A percentile compares a stretch with the other conserved stretches of the same genome.
Conservation (phyloP, 2,329 filamentous ascomycete species). For the Dendryphion nanum region DNA sequence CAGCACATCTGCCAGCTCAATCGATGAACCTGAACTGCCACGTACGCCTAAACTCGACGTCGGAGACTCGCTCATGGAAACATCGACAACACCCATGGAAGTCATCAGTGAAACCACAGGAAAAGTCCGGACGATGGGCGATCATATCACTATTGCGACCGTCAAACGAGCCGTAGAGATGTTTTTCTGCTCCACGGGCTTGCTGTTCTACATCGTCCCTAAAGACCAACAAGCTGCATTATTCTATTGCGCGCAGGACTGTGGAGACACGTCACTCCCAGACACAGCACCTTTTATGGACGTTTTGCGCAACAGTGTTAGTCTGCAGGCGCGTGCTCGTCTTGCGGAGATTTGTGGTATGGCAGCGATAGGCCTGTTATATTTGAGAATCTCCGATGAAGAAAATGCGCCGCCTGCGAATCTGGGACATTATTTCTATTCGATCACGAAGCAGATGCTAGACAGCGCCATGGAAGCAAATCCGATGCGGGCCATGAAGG, state of each 20-base stretch:
- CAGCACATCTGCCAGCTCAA: neutral
- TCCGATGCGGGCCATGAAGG: slow-evolving; percentile 18
- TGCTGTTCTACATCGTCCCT: slow-evolving; percentile 15
- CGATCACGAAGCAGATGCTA: slow-evolving; percentile 12
- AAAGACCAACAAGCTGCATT: slow-evolving; percentile 8
- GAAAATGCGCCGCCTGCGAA: slow-evolving; percentile 7
- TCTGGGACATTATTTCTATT: slow-evolving; percentile 18
- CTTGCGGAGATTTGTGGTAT: slow-evolving; percentile 17
- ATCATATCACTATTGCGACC: slow-evolving; percentile 2
- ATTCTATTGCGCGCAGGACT: neutral
- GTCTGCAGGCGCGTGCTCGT: slow-evolving; percentile 2
- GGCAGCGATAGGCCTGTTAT: slow-evolving; percentile 15
- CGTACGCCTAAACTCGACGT: too few species aligned
- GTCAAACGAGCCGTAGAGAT: slow-evolving; percentile 8
- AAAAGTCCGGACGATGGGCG: slow-evolving; percentile 3
- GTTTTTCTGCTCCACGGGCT: slow-evolving; percentile 15
- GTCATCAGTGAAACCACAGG: slow-evolving; percentile 1
- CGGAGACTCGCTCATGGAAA: too few species aligned
- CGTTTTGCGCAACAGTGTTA: slow-evolving; percentile 5
- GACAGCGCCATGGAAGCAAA: slow-evolving; percentile 14
- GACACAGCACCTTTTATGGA: slow-evolving; percentile 6
- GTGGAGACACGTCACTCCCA: neutral
- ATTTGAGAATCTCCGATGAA: slow-evolving; percentile 6
- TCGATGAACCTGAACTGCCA: too few species aligned
- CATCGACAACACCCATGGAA: too few species aligned